These are phyloP conservation scores for Discostella stelligeroides DNA, from an alignment of 108 stramenopile species.

Conservation along the genomic window DNA sequence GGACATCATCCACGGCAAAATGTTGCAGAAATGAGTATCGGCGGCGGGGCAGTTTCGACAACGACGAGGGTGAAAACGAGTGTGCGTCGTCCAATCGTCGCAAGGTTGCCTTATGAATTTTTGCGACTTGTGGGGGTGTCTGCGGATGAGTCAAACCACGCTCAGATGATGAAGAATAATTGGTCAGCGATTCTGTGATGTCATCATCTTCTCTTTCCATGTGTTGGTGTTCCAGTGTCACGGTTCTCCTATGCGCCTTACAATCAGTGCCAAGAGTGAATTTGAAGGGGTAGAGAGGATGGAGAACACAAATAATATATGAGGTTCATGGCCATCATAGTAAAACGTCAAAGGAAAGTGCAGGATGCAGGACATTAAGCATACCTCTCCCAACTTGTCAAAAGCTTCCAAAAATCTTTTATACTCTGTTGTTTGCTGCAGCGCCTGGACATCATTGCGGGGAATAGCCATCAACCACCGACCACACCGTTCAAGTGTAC, in stretches of 20 bases:
- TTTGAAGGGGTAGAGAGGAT: not conserved
- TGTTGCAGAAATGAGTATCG: conserved; percentile 62
- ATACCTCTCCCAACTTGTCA: conserved; percentile 52
- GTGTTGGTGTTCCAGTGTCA: conserved; percentile 40
- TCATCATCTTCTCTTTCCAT: conserved; percentile 41
- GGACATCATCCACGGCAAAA: conserved; percentile 67
- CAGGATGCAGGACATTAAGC: not conserved
- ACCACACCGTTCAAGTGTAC: conserved; percentile 68
- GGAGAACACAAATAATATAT: not conserved
- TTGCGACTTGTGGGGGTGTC: not conserved
- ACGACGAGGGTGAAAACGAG: conserved; percentile 1
- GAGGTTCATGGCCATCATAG: no score
- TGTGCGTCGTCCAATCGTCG: conserved; percentile 1
- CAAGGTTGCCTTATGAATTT: not conserved
- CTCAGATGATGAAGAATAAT: not conserved
- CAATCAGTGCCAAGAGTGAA: not conserved
- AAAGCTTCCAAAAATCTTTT: conserved; percentile 64
- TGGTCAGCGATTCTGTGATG: conserved; percentile 5
- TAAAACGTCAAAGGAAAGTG: not conserved
- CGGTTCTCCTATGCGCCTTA: conserved; percentile 60
- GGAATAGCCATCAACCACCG: conserved; percentile 73
- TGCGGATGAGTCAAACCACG: conserved; percentile 5
- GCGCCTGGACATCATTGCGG: conserved; percentile 60
- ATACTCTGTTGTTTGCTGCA: conserved; percentile 68
- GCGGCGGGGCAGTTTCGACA: conserved; percentile 3